Conservation (phyloP, 306 rosid species). For the Adenanthera pavonina region DNA sequence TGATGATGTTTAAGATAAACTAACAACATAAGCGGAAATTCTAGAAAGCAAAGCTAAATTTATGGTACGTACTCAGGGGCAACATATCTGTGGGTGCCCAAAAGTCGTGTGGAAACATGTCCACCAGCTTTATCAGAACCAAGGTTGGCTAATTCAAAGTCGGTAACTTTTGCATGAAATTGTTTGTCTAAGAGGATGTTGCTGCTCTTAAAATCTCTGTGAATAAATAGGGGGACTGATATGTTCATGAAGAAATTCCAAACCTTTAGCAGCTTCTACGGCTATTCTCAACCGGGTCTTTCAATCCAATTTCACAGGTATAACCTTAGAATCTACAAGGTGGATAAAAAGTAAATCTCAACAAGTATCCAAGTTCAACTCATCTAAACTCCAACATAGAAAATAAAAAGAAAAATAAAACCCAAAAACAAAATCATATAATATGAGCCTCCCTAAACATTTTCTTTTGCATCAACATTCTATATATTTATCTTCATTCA, state of each 20-base stretch:
- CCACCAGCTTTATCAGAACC: slow-evolving; percentile 96
- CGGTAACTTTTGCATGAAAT: slow-evolving; percentile 91
- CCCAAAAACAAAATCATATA: background rate
- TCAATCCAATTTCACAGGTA: slow-evolving; percentile 72
- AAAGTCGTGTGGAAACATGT: slow-evolving; percentile 89
- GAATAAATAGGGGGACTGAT: slow-evolving; percentile 91
- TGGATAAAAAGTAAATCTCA: background rate
- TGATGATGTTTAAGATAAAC: slow-evolving; percentile 9
- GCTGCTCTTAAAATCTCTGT: slow-evolving; percentile 97
- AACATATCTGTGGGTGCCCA: slow-evolving; percentile 95
- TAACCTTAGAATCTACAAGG: slow-evolving; percentile 59
- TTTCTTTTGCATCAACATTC: background rate
- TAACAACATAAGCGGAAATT: background rate
- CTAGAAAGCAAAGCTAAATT: slow-evolving; percentile 30
- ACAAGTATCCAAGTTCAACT: slow-evolving; percentile 1
- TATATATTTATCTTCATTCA: slow-evolving; percentile 10
- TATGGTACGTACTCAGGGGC: slow-evolving; percentile 79
- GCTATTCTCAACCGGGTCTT: slow-evolving; percentile 87
- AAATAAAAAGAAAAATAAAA: slow-evolving; percentile 20
- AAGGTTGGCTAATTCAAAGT: slow-evolving; percentile 92
- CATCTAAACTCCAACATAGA: slow-evolving; percentile 31
- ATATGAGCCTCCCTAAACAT: background rate
- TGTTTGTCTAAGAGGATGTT: slow-evolving; percentile 84
- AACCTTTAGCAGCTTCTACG: slow-evolving; percentile 92
- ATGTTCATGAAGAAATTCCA: slow-evolving; percentile 95